Evolutionary conservation across 805 yeast species (phyloP), one percentile per base, ranked within the genome.

Genomic region (Kluyveromyces starmeri): DNA sequence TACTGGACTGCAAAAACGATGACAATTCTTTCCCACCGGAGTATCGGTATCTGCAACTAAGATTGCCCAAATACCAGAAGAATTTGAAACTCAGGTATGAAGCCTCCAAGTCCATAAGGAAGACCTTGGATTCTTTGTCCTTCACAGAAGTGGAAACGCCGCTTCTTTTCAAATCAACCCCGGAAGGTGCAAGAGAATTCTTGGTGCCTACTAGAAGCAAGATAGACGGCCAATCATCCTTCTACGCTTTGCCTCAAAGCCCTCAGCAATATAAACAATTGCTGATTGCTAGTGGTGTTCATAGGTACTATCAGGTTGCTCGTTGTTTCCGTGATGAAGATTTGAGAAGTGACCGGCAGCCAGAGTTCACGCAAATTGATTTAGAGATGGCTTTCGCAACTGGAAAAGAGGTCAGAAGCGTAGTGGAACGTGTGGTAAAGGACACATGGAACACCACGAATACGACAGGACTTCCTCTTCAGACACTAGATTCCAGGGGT

Each of bases 251-350:
- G 19, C 96, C 97, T 0, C 99, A 92, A 56, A 84, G 96, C 11
- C 99, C 98, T 0, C 99, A 92, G 54, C 98, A 92, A 53, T 92
- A 89, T 53, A 92, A 92, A 53, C 98, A 92, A 58, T 64, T 92
- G 26, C 63, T 92, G 21, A 92, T 92, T 86, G 94, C 96, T 1
- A 79, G 95, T 26, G 98, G 98, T 1, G 74, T 92, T 25, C 70
- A 80, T 34, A 68, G 74, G 32, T 92, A 92, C 58, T 92, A 74
- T 58, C 98, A 92, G 59, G 65, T 92, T 25, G 97, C 98, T 3
- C 78, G 74, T 50, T 92, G 99, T 55, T 92, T 92, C 55, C 69
- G 99, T 44, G 98, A 92, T 55, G 99, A 92, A 56, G 97, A 92
- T 59, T 67, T 92, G 38, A 70, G 99, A 39, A 78, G 84, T 1